These are phyloP conservation scores for Aspergillus kassunensis DNA, from an alignment of 495 filamentous ascomycete genomes.

Conservation along the genomic window DNA sequence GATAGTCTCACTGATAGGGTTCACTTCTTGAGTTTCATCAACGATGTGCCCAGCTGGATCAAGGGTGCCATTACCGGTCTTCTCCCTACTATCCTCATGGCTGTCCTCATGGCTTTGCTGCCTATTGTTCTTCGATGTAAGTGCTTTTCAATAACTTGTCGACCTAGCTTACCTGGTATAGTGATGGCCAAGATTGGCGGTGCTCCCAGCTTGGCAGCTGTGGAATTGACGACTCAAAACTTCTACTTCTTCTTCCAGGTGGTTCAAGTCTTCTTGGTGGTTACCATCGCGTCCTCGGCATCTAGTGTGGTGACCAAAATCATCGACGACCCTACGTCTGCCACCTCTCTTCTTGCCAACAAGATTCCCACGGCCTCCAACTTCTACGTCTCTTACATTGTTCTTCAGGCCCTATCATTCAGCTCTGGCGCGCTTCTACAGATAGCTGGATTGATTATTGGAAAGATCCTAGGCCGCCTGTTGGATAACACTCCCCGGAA, in stretches of 20 bases:
- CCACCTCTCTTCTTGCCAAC: slow-evolving; percentile 61
- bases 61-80: slow-evolving; percentile 82
- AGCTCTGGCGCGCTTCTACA: slow-evolving; percentile 72
- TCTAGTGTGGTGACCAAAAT: slow-evolving; percentile 55
- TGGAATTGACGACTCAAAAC: slow-evolving; percentile 87
- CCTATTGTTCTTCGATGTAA: slow-evolving; percentile 77
- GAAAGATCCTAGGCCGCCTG: slow-evolving; percentile 71
- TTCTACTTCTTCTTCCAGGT: slow-evolving; percentile 95
- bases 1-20: slow-evolving; percentile 57
- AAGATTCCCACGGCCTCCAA: slow-evolving; percentile 81
- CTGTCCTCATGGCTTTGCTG: slow-evolving; percentile 84
- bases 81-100: slow-evolving; percentile 72
- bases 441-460: slow-evolving; percentile 71
- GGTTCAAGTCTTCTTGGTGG: slow-evolving; percentile 88
- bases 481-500: slow-evolving; percentile 70
- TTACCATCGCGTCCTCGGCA: slow-evolving; percentile 72
- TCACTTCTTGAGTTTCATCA: slow-evolving; percentile 69
- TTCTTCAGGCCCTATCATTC: slow-evolving; percentile 87
- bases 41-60: slow-evolving; percentile 63
- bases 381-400: slow-evolving; percentile 94
- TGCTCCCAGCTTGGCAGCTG: slow-evolving; percentile 67
- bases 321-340: slow-evolving; percentile 54
- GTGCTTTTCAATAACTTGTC: slow-evolving; percentile 11
- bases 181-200: slow-evolving; percentile 76
- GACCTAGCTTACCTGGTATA: slow-evolving; percentile 17